Evolutionary conservation across 331 rosid species (phyloP), one percentile per base, ranked within the genome.

Genomic region (Acacia concinna): DNA sequence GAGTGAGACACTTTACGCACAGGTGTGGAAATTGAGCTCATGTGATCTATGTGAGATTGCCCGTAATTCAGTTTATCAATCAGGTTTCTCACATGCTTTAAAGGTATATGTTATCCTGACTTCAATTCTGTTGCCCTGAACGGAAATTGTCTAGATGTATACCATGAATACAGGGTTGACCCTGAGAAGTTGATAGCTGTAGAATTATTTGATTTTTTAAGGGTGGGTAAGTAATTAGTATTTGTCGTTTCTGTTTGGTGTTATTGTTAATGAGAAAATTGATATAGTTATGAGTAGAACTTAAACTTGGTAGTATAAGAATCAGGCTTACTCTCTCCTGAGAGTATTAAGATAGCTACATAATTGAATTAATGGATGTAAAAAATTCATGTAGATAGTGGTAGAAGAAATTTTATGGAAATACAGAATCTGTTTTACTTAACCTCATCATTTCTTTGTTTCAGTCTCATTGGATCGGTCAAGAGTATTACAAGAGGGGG

Each of bases 401-500:
- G 63, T n/a, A 28, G 31, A 10, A 30, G 62, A 47, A 32, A 28
- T 46, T 28, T 7, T 10, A 31, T n/a, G 11, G 10, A 32, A 40
- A 21, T 52, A 47, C 25, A 20, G 60, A 23, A 57, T 54, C n/a
- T 18, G 28, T 43, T 54, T 60, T 84, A 63, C 66, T 46, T 76
- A 67, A 80, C 75, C 75, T 81, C 38, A 40, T 66, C 40, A 0
- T 21, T 75, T 79, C 57, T 62, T 41, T 84, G 82, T 84, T 79
- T 80, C 84, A 96, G 98, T 82, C 97, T 0, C 99, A 96, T 74
- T 96, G 99, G 99, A 91, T 96, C n/a, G 99, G 99, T 54, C 89
- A 90, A 79, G 97, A 81, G 85, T 93, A 96, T 83, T 93, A 90
- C 89, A 88, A 81, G 84, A 90, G 98, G 78, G 99, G 99, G 68